Conservation (phyloP, 2,329 filamentous ascomycete genomes). For the Clarireedia sp. region DNA sequence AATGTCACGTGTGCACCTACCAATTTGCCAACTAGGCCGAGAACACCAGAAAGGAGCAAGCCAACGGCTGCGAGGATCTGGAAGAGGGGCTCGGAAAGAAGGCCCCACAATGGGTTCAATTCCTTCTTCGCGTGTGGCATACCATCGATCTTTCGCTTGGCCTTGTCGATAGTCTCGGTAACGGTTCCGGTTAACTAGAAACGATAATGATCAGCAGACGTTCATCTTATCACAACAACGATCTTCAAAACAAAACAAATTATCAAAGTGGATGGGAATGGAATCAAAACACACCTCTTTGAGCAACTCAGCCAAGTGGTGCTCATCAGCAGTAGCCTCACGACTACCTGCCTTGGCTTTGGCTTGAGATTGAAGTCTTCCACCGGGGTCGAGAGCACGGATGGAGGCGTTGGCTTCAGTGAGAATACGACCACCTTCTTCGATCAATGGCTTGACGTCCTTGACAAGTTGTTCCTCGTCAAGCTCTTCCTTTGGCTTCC, state of each 20-base stretch:
- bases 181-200: constrained; percentile 63
- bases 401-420: constrained; percentile 82
- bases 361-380: constrained; percentile 73
- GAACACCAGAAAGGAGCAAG: constrained; percentile 70
- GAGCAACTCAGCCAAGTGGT: constrained; percentile 72
- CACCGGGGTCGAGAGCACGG: constrained; percentile 81
- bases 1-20: constrained; percentile 27
- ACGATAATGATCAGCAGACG: constrained; percentile 23
- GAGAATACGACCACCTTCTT: constrained; percentile 74
- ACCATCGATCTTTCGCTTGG: constrained; percentile 79
- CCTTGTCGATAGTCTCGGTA: constrained; percentile 74
- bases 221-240: neutral
- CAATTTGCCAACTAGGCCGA: constrained; percentile 75
- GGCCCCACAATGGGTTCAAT: constrained; percentile 80
- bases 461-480: constrained; percentile 86
- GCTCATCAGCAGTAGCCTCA: constrained; percentile 76
- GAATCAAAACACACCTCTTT: constrained; percentile 53
- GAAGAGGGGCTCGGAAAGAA: constrained; percentile 73
- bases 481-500: constrained; percentile 74
- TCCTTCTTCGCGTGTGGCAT: constrained; percentile 96
- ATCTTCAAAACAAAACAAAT: neutral
- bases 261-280: neutral
- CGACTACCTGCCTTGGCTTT: constrained; percentile 70
- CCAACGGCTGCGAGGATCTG: constrained; percentile 90
- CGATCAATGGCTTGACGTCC: constrained; percentile 79